Base-by-base conservation (phyloP, 345 rosid species). In the Iberis pinnata region DNA sequence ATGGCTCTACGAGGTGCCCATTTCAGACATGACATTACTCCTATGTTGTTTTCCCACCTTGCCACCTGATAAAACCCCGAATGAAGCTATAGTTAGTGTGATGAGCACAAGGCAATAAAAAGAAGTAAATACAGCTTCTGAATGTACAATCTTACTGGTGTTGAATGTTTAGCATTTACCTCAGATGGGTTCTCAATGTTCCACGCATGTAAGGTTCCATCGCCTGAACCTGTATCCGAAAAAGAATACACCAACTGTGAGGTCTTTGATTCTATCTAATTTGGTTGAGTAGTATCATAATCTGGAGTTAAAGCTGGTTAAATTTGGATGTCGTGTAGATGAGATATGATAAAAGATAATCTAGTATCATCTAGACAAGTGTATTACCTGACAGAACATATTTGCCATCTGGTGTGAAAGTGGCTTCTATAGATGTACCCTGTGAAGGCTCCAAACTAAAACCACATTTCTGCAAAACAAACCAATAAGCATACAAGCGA, bases 1-100 rank as follows among this genome's bases (percentile, higher is more conserved):
- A 92, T 81, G 36, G 70, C 90, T 38, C 97, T 71, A 13, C 89
- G 89, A 44, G 97, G 97, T 38, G 98, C 95, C 97, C 98, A 92
- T 61, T 88, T 88, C 77, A 88, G 68, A 76, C 93, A 83, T 4
- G 90, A 67, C 29, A 84, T 67, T 36, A 92, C 73, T 8, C 98
- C 97, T 43, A 85, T 81, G 68, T 80, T 77, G 72, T 83, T 83
- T 49, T 78, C 80, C 98, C 90, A 88, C 41, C 70, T 56, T 7
- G 83, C 79, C 60, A 92, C 87, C 97, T 88, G 52, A 18, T 22
- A 13, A 12, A 2, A 7, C 6, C 15, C 3, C 7, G 25, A 22
- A 22, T 2, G 25, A 22, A 22, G 25, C 6, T 14, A 36, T 66
- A 66, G 53, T 48, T 41, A 48, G 7, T 19, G 37, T 56, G 27